Conservation (phyloP, 2,329 filamentous ascomycete genomes). For the Rugonectria rugulosa region DNA sequence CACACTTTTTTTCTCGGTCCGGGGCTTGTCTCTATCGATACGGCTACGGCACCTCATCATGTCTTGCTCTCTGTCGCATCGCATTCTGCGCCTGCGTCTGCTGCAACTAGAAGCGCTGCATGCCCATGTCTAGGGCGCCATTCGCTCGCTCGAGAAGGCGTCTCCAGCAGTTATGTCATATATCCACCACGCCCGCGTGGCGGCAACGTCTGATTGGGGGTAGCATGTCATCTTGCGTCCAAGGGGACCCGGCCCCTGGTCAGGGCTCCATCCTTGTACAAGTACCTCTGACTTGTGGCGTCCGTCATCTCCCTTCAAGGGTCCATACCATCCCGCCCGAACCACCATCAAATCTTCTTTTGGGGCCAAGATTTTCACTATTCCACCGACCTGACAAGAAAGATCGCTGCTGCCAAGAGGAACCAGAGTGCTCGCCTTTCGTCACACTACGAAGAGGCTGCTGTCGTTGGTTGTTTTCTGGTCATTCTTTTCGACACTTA, state of each 20-base stretch:
- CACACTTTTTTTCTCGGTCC: slow-evolving; percentile 1
- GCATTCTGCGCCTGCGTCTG: slow-evolving; percentile 29
- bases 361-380: slow-evolving; percentile 36
- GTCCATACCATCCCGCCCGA: slow-evolving; percentile 32
- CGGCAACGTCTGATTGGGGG: slow-evolving; percentile 34
- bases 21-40: not conserved
- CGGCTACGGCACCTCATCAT: slow-evolving; percentile 7
- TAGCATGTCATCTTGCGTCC: slow-evolving; percentile 43
- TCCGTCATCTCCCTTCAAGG: slow-evolving; percentile 10
- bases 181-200: slow-evolving; percentile 32
- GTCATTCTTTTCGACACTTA: slow-evolving; percentile 9
- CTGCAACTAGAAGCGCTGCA: slow-evolving; percentile 28
- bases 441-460: slow-evolving; percentile 24
- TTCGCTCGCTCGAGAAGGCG: slow-evolving; percentile 20
- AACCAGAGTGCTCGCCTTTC: slow-evolving; percentile 15
- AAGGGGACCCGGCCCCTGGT: slow-evolving; percentile 33
- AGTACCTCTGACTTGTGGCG: slow-evolving; percentile 21
- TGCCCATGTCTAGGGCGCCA: slow-evolving; percentile 27
- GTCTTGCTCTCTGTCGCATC: slow-evolving; percentile 27
- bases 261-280: slow-evolving; percentile 27
- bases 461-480: slow-evolving; percentile 8
- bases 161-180: slow-evolving; percentile 39
- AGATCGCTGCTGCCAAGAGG: slow-evolving; percentile 31
- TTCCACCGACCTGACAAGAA: slow-evolving; percentile 7
- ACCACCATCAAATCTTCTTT: slow-evolving; percentile 31